Conservation (phyloP, 139 green algal genomes). For the Chlamydomonas sphaeroides region DNA sequence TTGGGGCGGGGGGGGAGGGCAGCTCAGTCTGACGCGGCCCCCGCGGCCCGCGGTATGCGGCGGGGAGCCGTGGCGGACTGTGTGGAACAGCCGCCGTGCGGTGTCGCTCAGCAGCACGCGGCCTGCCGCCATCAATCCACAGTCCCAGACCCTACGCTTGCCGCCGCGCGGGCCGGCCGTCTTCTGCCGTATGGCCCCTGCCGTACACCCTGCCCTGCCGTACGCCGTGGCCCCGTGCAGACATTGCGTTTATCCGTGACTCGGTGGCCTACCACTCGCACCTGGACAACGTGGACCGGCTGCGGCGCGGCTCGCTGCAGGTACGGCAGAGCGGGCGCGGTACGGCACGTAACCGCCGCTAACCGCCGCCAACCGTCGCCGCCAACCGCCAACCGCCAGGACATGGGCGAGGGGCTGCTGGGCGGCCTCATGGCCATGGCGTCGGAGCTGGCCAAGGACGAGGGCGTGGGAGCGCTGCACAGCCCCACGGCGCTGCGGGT, state of each 20-base stretch:
- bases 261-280: slow-evolving; percentile 72
- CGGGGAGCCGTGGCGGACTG: too few relatives aligned
- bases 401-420: slow-evolving; percentile 54
- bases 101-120: not conserved
- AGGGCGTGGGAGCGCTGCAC: not conserved
- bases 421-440: slow-evolving; percentile 28
- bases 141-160: too few relatives aligned
- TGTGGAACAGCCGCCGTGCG: too few relatives aligned
- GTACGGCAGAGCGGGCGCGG: not conserved
- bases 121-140: not conserved
- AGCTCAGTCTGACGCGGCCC: too few relatives aligned
- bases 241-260: slow-evolving; percentile 77
- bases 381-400: not conserved
- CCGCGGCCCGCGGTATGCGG: too few relatives aligned
- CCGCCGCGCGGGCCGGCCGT: too few relatives aligned
- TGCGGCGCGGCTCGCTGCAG: slow-evolving; percentile 75
- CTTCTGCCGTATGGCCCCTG: not conserved
- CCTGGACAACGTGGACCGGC: slow-evolving; percentile 55
- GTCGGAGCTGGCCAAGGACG: slow-evolving; percentile 14
- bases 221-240: not conserved
- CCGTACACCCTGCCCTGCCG: not conserved
- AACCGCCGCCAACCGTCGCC: not conserved
- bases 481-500: not conserved
- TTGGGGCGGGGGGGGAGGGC: too few relatives aligned
- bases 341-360: not conserved